Percentiles rank a stretch among this genome's conserved stretches.
Evolutionary conservation across 2,329 filamentous ascomycete species (phyloP).

Genomic region (Neofusicoccum sp.): DNA sequence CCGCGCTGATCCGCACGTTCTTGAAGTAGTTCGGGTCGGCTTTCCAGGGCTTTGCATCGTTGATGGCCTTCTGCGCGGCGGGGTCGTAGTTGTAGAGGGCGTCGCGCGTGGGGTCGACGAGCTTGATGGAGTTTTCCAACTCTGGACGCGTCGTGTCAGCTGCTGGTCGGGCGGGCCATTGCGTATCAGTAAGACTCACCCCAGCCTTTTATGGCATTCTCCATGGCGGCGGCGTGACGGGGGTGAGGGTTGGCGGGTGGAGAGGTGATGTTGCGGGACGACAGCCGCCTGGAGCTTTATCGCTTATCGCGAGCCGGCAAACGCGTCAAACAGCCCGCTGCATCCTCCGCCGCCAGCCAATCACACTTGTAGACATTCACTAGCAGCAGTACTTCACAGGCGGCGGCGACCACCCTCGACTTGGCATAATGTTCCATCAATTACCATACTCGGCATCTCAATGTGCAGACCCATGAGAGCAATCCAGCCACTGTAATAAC

Average conservation of each 20-base stretch:
- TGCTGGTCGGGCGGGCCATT: slow-evolving; percentile 22
- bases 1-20: slow-evolving; percentile 85
- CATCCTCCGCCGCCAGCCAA: neutral
- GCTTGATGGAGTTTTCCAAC: slow-evolving; percentile 76
- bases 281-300: slow-evolving; percentile 12
- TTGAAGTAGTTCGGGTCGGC: slow-evolving; percentile 85
- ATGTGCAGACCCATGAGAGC: neutral
- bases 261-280: neutral
- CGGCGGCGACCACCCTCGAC: neutral
- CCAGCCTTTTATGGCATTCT: slow-evolving; percentile 60
- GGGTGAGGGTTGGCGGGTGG: neutral
- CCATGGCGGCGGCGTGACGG: slow-evolving; percentile 40
- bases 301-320: slow-evolving; percentile 14
- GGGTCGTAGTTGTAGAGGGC: slow-evolving; percentile 84
- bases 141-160: slow-evolving; percentile 52
- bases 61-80: slow-evolving; percentile 65
- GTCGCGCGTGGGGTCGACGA: slow-evolving; percentile 84
- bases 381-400: neutral
- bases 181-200: slow-evolving; percentile 43
- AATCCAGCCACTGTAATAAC: neutral
- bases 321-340: slow-evolving; percentile 3
- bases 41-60: slow-evolving; percentile 69
- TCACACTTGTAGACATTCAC: neutral
- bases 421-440: neutral
- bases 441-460: neutral